phyloP scores from a whole-genome alignment of 2,329 filamentous ascomycete species.

The Sporothrix inflata region DNA sequence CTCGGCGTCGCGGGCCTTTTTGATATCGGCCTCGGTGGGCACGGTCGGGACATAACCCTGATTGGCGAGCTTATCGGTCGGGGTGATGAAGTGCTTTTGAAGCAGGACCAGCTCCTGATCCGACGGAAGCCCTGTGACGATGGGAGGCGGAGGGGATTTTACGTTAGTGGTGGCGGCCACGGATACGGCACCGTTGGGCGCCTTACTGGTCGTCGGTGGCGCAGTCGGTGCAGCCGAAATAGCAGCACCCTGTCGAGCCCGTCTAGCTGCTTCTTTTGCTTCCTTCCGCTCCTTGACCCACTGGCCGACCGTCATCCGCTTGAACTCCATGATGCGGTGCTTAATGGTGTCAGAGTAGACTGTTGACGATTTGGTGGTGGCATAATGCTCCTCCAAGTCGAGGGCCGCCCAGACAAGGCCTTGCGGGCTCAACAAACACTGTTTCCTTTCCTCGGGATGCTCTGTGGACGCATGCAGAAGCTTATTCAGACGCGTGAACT shows the following conservation, averaged over 20 bases:
- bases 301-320: slow-evolving; percentile 70
- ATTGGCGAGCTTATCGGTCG: slow-evolving; percentile 63
- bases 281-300: slow-evolving; percentile 68
- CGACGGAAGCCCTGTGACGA: slow-evolving; percentile 71
- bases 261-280: slow-evolving; percentile 36
- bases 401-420: slow-evolving; percentile 69
- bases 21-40: slow-evolving; percentile 69
- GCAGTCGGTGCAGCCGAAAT: background rate
- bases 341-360: slow-evolving; percentile 87
- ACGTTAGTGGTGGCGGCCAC: background rate
- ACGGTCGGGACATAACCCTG: slow-evolving; percentile 75
- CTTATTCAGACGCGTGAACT: slow-evolving; percentile 69
- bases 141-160: slow-evolving; percentile 32
- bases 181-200: background rate
- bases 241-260: background rate
- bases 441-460: slow-evolving; percentile 48
- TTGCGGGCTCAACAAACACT: slow-evolving; percentile 64
- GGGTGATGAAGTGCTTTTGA: slow-evolving; percentile 60
- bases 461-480: slow-evolving; percentile 57
- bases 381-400: slow-evolving; percentile 78
- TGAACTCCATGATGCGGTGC: slow-evolving; percentile 74
- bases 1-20: slow-evolving; percentile 66
- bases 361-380: slow-evolving; percentile 60
- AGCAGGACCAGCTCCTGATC: slow-evolving; percentile 71
- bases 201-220: background rate